These are phyloP conservation scores for Brasilioporus rufonigricans DNA, from an alignment of 768 basidiomycete species.

Conservation along the genomic window DNA sequence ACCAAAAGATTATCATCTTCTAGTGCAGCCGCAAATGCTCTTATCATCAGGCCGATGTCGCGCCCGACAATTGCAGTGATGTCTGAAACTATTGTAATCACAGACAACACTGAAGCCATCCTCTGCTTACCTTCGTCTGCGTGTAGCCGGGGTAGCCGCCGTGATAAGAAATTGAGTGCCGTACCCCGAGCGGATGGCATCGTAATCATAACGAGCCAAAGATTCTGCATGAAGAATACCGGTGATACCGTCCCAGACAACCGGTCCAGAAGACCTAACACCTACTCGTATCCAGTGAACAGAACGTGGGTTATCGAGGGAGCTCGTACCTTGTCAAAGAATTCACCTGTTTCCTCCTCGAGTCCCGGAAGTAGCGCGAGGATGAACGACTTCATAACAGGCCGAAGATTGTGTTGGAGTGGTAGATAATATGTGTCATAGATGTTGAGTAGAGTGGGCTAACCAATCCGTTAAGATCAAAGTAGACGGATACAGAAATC, in stretches of 20 bases:
- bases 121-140: constrained; percentile 61
- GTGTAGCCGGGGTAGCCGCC: constrained; percentile 70
- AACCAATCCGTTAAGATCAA: neutral
- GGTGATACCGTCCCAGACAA: constrained; percentile 82
- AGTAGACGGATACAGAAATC: constrained; percentile 2
- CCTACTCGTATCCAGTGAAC: constrained; percentile 43
- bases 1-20: constrained; percentile 94
- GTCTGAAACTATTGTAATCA: constrained; percentile 37
- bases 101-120: neutral
- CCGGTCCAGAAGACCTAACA: constrained; percentile 74
- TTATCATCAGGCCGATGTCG: constrained; percentile 91
- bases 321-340: constrained; percentile 76
- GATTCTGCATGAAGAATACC: constrained; percentile 91
- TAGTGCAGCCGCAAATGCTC: constrained; percentile 87
- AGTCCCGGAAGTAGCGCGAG: constrained; percentile 91
- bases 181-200: constrained; percentile 82
- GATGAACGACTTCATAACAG: constrained; percentile 92
- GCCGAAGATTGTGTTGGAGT: constrained; percentile 74
- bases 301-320: neutral
- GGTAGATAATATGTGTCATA: constrained; percentile 93
- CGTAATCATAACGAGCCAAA: constrained; percentile 93
- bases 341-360: constrained; percentile 97
- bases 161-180: constrained; percentile 81
- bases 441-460: constrained; percentile 88
- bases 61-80: constrained; percentile 72